Evolutionary conservation across 164 flowering plant species (phyloP), one percentile per base, ranked within the genome.

Genomic region (Annona squamosa): DNA sequence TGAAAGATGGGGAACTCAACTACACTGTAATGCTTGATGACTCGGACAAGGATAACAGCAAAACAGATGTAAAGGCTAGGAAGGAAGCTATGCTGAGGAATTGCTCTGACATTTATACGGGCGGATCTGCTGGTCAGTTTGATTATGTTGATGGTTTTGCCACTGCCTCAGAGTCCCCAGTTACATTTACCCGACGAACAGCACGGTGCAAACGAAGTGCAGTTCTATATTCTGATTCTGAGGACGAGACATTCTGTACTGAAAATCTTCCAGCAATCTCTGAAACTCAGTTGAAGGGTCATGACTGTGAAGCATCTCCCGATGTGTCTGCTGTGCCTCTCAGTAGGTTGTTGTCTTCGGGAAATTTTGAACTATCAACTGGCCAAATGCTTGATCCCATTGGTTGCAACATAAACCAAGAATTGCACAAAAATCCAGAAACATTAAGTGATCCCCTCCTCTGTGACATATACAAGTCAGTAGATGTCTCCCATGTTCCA

Each of bases 171-270:
- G 82, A 82, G 43, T 81, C 89, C 68, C 91, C 90, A 12, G 79
- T 87, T 74, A 81, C 86, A 57, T 88, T 82, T 72, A 48, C 84
- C 63, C 75, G 85, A 75, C 74, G 75, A 76, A 85, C 71, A 56
- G 64, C 18, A 45, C 77, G 88, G 48, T 84, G 76, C 67, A 85
- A 79, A 72, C 71, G 46, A 16, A 79, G 73, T 72, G 71, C 80
- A 18, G 87, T 93, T 18, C 65, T 89, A 65, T 87, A 89, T 67
- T 88, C 96, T 3, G 88, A 86, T 79, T 91, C 97, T 72, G 96
- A 82, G 74, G 93, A 89, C 72, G 92, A 89, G 78, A 90, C 85
- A 44, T 43, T 69, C 52, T 63, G 41, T 5, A 75, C 10, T 79
- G 81, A 78, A 7, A 48, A 68, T 42, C 44, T 46, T 71, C 78